Evolutionary conservation across 2,329 filamentous ascomycete species (phyloP).

Genomic region (Aspergillus niger): DNA sequence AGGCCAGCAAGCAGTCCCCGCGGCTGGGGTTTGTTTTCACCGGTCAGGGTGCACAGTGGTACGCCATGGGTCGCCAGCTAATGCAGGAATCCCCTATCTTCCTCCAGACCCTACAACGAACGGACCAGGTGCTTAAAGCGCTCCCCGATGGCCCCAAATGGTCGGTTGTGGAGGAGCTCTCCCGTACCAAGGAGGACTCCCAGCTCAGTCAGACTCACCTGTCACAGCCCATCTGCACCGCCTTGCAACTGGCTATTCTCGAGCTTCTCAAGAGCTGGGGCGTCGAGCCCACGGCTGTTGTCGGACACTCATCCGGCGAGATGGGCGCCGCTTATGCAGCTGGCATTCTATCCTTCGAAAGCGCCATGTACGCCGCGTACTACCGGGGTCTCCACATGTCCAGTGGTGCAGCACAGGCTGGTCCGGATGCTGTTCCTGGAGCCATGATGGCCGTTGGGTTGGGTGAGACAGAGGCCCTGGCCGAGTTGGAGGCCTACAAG

Average conservation of each 20-base stretch:
- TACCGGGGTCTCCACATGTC: slow-evolving; percentile 13
- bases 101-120: background rate
- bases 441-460: slow-evolving; percentile 20
- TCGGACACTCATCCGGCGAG: slow-evolving; percentile 54
- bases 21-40: slow-evolving; percentile 30
- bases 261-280: slow-evolving; percentile 49
- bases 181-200: background rate
- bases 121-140: slow-evolving; percentile 10
- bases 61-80: slow-evolving; percentile 29
- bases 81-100: slow-evolving; percentile 17
- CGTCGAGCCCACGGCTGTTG: slow-evolving; percentile 42
- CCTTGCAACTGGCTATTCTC: slow-evolving; percentile 52
- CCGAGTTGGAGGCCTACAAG: background rate
- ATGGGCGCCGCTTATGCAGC: slow-evolving; percentile 53
- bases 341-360: slow-evolving; percentile 23
- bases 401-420: background rate
- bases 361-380: slow-evolving; percentile 15
- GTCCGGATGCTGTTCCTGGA: background rate
- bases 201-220: background rate
- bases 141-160: background rate
- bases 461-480: background rate
- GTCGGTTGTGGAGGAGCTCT: slow-evolving; percentile 11
- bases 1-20: slow-evolving; percentile 1
- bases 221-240: slow-evolving; percentile 35
- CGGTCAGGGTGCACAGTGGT: slow-evolving; percentile 37